Conservation (phyloP, 2,329 filamentous ascomycete species). For the Lasiodiplodia sp. region DNA sequence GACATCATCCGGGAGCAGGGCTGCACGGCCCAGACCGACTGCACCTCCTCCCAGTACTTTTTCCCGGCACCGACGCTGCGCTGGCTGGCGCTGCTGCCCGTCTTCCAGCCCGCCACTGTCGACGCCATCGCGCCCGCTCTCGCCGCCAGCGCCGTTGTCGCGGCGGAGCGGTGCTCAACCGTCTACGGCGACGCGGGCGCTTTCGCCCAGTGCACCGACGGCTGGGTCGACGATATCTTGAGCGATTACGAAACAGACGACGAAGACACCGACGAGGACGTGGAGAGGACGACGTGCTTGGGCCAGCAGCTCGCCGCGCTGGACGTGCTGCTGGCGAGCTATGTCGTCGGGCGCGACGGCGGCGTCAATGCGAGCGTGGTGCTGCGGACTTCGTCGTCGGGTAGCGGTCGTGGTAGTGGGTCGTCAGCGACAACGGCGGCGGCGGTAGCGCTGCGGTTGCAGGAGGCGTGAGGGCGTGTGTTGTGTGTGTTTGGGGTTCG, state of each 20-base stretch:
- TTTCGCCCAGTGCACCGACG: conserved; percentile 51
- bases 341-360: background rate
- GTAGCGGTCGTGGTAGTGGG: background rate
- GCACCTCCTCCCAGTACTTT: conserved; percentile 74
- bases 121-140: conserved; percentile 49
- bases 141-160: conserved; percentile 51
- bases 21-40: conserved; percentile 68
- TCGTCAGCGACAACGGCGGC: background rate
- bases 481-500: background rate
- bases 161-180: conserved; percentile 41
- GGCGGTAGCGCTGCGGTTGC: background rate
- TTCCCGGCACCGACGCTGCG: conserved; percentile 80
- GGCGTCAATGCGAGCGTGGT: background rate
- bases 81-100: conserved; percentile 61
- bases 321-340: conserved; percentile 58
- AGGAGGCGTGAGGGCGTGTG: too few relatives aligned
- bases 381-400: background rate
- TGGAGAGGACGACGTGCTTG: conserved; percentile 59
- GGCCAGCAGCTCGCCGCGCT: conserved; percentile 67
- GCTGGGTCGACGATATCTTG: conserved; percentile 52
- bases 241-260: too few relatives aligned
- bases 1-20: conserved; percentile 70
- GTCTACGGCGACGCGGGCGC: conserved; percentile 48
- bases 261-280: conserved; percentile 48
- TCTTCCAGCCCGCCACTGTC: conserved; percentile 53